Base-by-base conservation (phyloP, 176 grass and related monocot genomes). In the Zea mays region DNA sequence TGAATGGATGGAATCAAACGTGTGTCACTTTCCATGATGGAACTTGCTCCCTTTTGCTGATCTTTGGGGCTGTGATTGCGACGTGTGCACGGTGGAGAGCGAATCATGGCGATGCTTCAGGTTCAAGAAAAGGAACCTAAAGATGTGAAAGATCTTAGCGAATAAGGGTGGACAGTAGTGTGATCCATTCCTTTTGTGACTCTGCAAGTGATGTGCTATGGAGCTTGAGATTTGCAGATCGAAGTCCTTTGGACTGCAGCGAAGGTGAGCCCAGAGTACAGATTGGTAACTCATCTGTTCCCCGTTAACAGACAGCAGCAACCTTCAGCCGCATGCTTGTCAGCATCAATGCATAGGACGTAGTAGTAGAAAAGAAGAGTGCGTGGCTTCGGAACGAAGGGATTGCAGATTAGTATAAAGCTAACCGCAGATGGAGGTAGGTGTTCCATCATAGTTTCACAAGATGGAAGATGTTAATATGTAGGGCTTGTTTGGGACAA, bases 71-170 rank as follows among this genome's bases (percentile, higher is more conserved):
- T 57, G 27, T 21, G 75, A 79, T 27, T 73, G 48, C 1, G 68
- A 67, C 41, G 76, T 67, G 21, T 79, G 67, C 38, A 39, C n/a
- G n/a, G n/a, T 65, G 67, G 59, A 65, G 44, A 63, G 69, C 5
- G 43, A 77, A 62, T 34, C 62, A 59, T 48, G 11, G 56, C 0
- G 63, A 84, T 54, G 73, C 74, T 77, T 84, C 82, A 63, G 35
- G 45, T 77, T 71, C 44, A 79, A 57, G 75, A 55, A 85, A 85
- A 65, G 67, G 67, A 72, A 38, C 75, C 21, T 46, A n/a, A 55
- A 54, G 27, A 58, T 40, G 39, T 36, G 37, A 33, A n/a, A n/a
- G n/a, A n/a, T n/a, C n/a, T n/a, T n/a, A n/a, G n/a, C n/a, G n/a
- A n/a, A n/a, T n/a, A n/a, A n/a, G n/a, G n/a, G n/a, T n/a, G n/a